Percentiles rank a stretch among this genome's conserved stretches.
These are phyloP conservation scores for Aspergillus awamori DNA, from an alignment of 2,329 filamentous ascomycete species.

Conservation along the genomic window DNA sequence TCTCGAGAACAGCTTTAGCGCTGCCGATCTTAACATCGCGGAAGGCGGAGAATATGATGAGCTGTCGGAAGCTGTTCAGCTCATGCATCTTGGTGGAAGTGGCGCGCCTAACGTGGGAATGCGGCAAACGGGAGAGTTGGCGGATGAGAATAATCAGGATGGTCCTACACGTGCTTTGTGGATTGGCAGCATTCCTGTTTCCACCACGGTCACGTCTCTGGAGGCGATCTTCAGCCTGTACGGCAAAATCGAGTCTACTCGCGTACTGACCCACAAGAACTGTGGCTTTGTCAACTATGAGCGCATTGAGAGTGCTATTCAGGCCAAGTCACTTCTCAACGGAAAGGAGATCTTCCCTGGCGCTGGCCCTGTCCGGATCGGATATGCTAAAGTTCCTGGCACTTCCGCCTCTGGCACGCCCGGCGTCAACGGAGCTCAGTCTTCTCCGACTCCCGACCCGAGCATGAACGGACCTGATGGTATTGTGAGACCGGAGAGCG, in stretches of 20 bases:
- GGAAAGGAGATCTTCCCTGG: constrained; percentile 98
- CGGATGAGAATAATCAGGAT: constrained; percentile 79
- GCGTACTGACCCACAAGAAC: constrained; percentile 97
- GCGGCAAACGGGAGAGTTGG: constrained; percentile 65
- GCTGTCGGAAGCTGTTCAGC: constrained; percentile 78
- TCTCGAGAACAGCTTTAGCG: constrained; percentile 74
- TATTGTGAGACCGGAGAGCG: constrained; percentile 33
- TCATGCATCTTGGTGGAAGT: constrained; percentile 64
- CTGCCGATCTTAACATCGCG: constrained; percentile 71
- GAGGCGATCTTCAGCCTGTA: constrained; percentile 95
- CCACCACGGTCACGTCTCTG: constrained; percentile 91
- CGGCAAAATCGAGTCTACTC: constrained; percentile 84
- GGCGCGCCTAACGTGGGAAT: constrained; percentile 59
- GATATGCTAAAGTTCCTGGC: constrained; percentile 94
- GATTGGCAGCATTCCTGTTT: constrained; percentile 96
- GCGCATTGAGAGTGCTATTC: constrained; percentile 83
- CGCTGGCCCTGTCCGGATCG: constrained; percentile 90
- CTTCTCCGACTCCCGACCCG: constrained; percentile 88
- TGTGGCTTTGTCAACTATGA: constrained; percentile 99
- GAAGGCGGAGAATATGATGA: constrained; percentile 80
- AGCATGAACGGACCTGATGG: constrained; percentile 51
- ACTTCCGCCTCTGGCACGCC: constrained; percentile 78
- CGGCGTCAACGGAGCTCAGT: constrained; percentile 82
- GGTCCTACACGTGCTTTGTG: constrained; percentile 91
- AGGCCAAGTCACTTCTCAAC: constrained; percentile 84